Conservation (phyloP, 129 eudicot genomes). For the Glebionis coronaria region DNA sequence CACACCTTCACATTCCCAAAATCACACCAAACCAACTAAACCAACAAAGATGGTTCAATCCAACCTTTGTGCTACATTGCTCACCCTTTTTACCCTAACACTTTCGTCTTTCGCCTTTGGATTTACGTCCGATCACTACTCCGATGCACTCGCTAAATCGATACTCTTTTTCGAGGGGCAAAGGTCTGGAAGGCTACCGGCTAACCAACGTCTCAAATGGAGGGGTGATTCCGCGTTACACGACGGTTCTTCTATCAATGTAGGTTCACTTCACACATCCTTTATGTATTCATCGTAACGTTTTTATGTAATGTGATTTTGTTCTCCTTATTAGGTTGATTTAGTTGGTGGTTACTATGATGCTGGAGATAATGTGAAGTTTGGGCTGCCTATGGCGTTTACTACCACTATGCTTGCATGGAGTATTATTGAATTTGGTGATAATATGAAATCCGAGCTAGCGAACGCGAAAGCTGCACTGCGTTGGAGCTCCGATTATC, state of each 20-base stretch:
- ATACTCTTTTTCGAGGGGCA: slow-evolving; percentile 85
- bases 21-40: neutral
- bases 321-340: slow-evolving; percentile 51
- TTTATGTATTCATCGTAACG: neutral
- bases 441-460: slow-evolving; percentile 53
- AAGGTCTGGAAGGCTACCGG: slow-evolving; percentile 73
- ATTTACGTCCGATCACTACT: slow-evolving; percentile 63
- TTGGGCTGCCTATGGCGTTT: slow-evolving; percentile 95
- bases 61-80: slow-evolving; percentile 3
- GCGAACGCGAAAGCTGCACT: slow-evolving; percentile 66
- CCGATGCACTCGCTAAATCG: slow-evolving; percentile 68
- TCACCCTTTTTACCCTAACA: slow-evolving; percentile 20
- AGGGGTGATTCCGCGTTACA: slow-evolving; percentile 74
- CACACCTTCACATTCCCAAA: slow-evolving; percentile 11
- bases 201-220: slow-evolving; percentile 71
- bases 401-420: slow-evolving; percentile 85
- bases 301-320: neutral
- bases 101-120: slow-evolving; percentile 35
- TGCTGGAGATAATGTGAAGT: slow-evolving; percentile 93
- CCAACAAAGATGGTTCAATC: slow-evolving; percentile 26
- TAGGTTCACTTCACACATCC: slow-evolving; percentile 18
- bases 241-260: slow-evolving; percentile 75
- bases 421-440: slow-evolving; percentile 90
- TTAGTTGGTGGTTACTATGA: slow-evolving; percentile 91
- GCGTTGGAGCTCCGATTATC: slow-evolving; percentile 90